Percentiles rank a stretch among this genome's conserved stretches.
These are phyloP conservation scores for Vitis labrusca DNA, from an alignment of 164 flowering plant genomes.

Conservation along the genomic window DNA sequence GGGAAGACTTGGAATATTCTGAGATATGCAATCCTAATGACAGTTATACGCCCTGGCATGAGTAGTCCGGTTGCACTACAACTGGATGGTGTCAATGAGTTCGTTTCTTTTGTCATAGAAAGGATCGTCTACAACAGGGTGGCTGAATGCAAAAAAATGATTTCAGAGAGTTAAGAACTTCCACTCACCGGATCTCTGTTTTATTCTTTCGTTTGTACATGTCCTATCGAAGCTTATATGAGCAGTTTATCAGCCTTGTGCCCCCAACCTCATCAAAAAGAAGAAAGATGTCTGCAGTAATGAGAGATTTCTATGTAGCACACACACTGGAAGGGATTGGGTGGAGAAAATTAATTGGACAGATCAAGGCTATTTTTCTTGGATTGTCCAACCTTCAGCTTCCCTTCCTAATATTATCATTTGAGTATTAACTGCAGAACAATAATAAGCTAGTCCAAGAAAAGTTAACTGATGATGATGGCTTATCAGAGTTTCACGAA, in stretches of 20 bases:
- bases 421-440: conserved; percentile 49
- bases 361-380: conserved; percentile 66
- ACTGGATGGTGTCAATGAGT: conserved; percentile 30
- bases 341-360: conserved; percentile 42
- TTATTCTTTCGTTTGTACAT: conserved; percentile 68
- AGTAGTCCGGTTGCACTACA: conserved; percentile 38
- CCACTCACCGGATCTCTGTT: conserved; percentile 48
- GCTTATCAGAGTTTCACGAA: not conserved
- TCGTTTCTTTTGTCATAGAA: conserved; percentile 39
- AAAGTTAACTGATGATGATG: conserved; percentile 34
- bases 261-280: conserved; percentile 63
- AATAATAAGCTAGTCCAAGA: conserved; percentile 18
- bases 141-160: conserved; percentile 12
- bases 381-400: conserved; percentile 60
- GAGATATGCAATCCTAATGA: conserved; percentile 25
- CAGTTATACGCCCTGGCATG: conserved; percentile 42
- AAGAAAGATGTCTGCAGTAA: conserved; percentile 33
- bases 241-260: conserved; percentile 66
- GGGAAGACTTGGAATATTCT: too few species aligned
- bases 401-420: conserved; percentile 46
- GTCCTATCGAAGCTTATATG: conserved; percentile 67
- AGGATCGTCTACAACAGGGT: conserved; percentile 9
- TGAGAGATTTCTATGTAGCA: conserved; percentile 52
- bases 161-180: conserved; percentile 1
- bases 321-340: conserved; percentile 64